Base-by-base conservation (phyloP, 2,329 filamentous ascomycete species). In the Diplocarpon rosae region DNA sequence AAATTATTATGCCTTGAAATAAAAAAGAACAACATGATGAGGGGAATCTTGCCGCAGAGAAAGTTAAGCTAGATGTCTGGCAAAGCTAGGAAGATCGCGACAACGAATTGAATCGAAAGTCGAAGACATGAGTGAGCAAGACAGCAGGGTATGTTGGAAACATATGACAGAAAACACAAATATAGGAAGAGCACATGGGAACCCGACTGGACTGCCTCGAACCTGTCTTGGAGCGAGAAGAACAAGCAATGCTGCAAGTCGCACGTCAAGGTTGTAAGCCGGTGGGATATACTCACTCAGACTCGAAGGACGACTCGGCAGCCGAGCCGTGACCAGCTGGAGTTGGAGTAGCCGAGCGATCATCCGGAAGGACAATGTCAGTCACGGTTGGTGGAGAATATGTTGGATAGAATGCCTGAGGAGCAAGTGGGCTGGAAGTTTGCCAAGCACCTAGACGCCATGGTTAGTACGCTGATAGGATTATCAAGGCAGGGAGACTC, bases 341-440 rank as follows among this genome's bases (percentile, higher is more conserved):
- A 20, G 53, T 59, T 30, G 56, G 56, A 27, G 55, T 56, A 15
- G 45, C 35, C 6, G 55, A 55, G 9, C 55, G 54, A 28, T 56
- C 55, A 20, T 56, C 51, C 3, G 52, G 47, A 34, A 14, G 37
- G 37, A 33, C 34, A 27, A n/a, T 42, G 20, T 24, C 34, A 29
- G 24, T 33, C 15, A 15, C 20, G 32, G 27, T 37, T 36, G 49
- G 44, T 27, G 38, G 42, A 13, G 47, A 39, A 35, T 49, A 53
- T 13, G 41, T 17, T 5, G 39, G 33, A 36, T 38, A 17, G 5
- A 17, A n/a, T 31, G 11, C 33, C 15, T 43, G 40, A 27, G 39
- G 11, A 31, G 24, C 36, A 46, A 39, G 15, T 34, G n/a, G 36
- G 24, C 16, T 46, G 43, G 38, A 37, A 32, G 33, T 24, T n/a